phyloP scores from a whole-genome alignment of 306 rosid species.

The Lagenaria siceraria region DNA sequence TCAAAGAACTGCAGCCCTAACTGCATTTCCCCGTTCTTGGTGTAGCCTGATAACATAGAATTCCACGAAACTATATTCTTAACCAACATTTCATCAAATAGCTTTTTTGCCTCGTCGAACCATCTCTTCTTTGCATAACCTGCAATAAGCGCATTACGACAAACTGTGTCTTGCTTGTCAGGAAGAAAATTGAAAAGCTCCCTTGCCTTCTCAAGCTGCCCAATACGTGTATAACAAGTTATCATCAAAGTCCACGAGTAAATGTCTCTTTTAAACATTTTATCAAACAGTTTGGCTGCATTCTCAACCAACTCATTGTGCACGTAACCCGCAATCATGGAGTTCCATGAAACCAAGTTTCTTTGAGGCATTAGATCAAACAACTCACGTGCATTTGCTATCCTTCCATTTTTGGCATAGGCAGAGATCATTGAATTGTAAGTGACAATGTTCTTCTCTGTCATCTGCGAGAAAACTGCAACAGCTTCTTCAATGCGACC shows the following conservation, averaged over 20 bases:
- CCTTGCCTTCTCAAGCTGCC: conserved; percentile 62
- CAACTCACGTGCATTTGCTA: conserved; percentile 43
- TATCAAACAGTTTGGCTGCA: conserved; percentile 40
- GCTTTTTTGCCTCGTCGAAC: conserved; percentile 39
- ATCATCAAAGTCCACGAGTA: conserved; percentile 77
- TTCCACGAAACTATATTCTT: conserved; percentile 71
- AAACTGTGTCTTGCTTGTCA: conserved; percentile 44
- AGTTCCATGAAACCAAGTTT: conserved; percentile 71
- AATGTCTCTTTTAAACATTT: conserved; percentile 46
- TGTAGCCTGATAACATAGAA: conserved; percentile 63
- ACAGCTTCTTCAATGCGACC: conserved; percentile 62
- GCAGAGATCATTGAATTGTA: conserved; percentile 78
- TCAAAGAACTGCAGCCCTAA: conserved; percentile 43
- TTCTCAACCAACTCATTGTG: conserved; percentile 42
- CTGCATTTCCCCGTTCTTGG: conserved; percentile 55
- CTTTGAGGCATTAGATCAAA: conserved; percentile 50
- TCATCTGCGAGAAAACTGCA: conserved; percentile 35
- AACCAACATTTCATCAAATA: conserved; percentile 52
- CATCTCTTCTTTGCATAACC: conserved; percentile 62
- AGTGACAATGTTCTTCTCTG: conserved; percentile 50
- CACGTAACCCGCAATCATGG: conserved; percentile 63
- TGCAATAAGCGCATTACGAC: conserved; percentile 71
- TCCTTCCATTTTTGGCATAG: conserved; percentile 50
- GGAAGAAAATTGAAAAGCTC: conserved; percentile 48
- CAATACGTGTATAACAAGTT: conserved; percentile 48